Evolutionary conservation across 2,329 filamentous ascomycete genomes (phyloP), one percentile per base, ranked within the genome.

Genomic region (Fusarium sp.): DNA sequence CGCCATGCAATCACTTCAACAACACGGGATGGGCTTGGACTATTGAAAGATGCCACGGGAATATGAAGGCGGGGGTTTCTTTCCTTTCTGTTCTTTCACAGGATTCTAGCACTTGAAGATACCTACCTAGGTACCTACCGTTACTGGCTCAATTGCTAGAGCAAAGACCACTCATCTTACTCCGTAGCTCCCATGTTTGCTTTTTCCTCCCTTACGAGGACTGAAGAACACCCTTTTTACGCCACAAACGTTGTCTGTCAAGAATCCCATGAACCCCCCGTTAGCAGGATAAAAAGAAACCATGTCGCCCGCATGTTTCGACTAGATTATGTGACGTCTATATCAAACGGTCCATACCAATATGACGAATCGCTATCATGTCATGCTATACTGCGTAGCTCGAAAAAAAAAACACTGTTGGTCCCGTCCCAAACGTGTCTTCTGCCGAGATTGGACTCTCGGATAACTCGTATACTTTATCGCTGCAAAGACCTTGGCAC

Each of bases 161-260:
- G 11, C 8, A 60, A 60, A 53, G 30, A 23, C 39, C 23, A 38
- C 26, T 44, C n/a, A 28, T 54, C 24, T 23, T 44, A 19, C 20
- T 40, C 19, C 43, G n/a, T 36, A 36, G 30, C 54, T 36, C 62
- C 51, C 43, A 47, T 62, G n/a, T 57, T 56, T 48, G 11, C 40
- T 38, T 26, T 17, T 45, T 53, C 11, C 54, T 62, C 67, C 56
- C 59, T 67, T 28, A 28, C 17, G 56, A 36, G 17, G 11, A 21
- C 34, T 43, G 39, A 36, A 63, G 39, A 44, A 52, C 47, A 61
- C 56, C 39, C 39, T 44, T 53, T 42, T 46, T 44, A 49, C 67
- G 69, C 69, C 69, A 70, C 69, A 67, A 48, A 58, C 42, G 34
- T 36, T 36, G 57, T 62, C 45, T 62, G 42, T 55, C 59, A 62